Evolutionary conservation across 2,329 filamentous ascomycete genomes (phyloP).

Genomic region (Colletotrichum theobromicola): DNA sequence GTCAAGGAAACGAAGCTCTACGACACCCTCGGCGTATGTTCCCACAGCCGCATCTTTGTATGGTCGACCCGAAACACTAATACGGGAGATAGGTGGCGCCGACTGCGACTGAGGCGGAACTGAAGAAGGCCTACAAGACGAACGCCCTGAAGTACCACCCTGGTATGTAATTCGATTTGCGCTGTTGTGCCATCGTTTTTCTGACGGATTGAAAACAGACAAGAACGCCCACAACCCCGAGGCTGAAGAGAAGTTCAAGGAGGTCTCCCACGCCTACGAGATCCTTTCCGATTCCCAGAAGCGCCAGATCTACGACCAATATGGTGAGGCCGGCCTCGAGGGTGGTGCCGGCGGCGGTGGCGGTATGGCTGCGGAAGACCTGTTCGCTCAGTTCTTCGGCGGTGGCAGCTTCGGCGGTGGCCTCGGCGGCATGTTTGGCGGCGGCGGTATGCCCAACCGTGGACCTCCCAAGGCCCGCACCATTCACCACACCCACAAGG

Average conservation of each 20-base stretch:
- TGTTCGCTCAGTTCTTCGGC: slow-evolving; percentile 97
- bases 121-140: slow-evolving; percentile 91
- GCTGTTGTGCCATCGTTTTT: not conserved
- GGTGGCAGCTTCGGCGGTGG: slow-evolving; percentile 74
- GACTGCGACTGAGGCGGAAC: slow-evolving; percentile 80
- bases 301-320: slow-evolving; percentile 92
- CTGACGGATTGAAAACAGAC: slow-evolving; percentile 58
- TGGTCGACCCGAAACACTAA: not conserved
- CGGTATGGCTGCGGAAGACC: slow-evolving; percentile 94
- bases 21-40: slow-evolving; percentile 76
- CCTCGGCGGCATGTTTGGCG: slow-evolving; percentile 79
- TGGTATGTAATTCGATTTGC: slow-evolving; percentile 57
- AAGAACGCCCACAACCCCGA: slow-evolving; percentile 96
- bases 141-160: slow-evolving; percentile 85
- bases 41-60: not conserved
- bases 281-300: slow-evolving; percentile 91
- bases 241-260: slow-evolving; percentile 98
- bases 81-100: slow-evolving; percentile 68
- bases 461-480: slow-evolving; percentile 90
- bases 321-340: slow-evolving; percentile 95
- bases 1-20: slow-evolving; percentile 82
- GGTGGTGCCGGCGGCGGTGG: slow-evolving; percentile 77
- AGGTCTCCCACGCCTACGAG: slow-evolving; percentile 95
- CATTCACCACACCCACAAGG: slow-evolving; percentile 98
- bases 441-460: slow-evolving; percentile 75